Percentiles rank a stretch among this genome's conserved stretches.
Conservation (phyloP, 805 yeast genomes). For the Yamadazyma ubonensis region DNA sequence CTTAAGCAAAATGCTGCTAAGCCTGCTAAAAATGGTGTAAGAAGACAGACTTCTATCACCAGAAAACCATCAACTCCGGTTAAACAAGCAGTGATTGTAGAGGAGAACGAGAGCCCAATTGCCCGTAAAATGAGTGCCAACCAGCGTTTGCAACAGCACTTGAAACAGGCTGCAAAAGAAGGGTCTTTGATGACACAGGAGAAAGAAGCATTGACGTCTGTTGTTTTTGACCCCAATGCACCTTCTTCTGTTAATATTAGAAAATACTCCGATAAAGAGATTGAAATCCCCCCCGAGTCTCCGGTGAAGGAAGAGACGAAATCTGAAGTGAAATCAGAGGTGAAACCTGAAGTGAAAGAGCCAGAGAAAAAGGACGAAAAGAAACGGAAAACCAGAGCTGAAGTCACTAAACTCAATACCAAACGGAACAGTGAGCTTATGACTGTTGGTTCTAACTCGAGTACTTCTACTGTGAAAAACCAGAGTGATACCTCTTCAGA, state of each 20-base stretch:
- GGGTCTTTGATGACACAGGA: constrained; percentile 40
- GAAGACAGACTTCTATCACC: constrained; percentile 2
- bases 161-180: constrained; percentile 36
- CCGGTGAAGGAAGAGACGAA: too few relatives aligned
- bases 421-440: constrained; percentile 27
- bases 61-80: constrained; percentile 5
- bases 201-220: constrained; percentile 33
- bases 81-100: constrained; percentile 8
- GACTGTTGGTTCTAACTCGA: background rate
- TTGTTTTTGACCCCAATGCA: constrained; percentile 40
- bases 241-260: constrained; percentile 24
- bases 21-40: constrained; percentile 1
- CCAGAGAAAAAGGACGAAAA: background rate
- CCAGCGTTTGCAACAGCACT: constrained; percentile 39
- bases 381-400: constrained; percentile 20
- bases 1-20: constrained; percentile 16
- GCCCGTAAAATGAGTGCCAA: constrained; percentile 31
- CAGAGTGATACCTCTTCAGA: constrained; percentile 1
- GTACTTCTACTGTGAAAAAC: constrained; percentile 1
- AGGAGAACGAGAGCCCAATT: constrained; percentile 14
- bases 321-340: too few relatives aligned
- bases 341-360: too few relatives aligned
- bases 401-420: constrained; percentile 29
- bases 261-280: constrained; percentile 15
- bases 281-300: too few relatives aligned